These are phyloP conservation scores for Zygosaccharomyces kombuchaensis DNA, from an alignment of 805 yeast species.

Conservation along the genomic window DNA sequence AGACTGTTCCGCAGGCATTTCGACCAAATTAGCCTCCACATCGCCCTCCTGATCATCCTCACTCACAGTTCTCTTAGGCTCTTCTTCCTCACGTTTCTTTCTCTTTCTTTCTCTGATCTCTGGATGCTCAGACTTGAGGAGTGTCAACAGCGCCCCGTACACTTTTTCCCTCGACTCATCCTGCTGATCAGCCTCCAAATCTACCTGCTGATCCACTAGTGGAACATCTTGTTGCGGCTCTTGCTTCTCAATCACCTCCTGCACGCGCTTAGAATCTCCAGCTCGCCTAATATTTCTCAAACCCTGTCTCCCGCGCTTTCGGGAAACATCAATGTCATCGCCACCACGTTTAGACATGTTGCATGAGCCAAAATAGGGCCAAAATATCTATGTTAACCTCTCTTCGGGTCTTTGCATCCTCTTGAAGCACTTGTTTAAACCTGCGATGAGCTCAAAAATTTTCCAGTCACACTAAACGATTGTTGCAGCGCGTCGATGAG, in stretches of 20 bases:
- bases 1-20: conserved; percentile 16
- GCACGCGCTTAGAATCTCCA: conserved; percentile 39
- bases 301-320: conserved; percentile 54
- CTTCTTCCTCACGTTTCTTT: conserved; percentile 11
- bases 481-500: conserved; percentile 3
- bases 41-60: conserved; percentile 24
- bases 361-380: not conserved
- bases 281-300: conserved; percentile 58
- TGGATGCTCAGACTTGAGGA: conserved; percentile 48
- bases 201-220: conserved; percentile 18
- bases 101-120: conserved; percentile 16
- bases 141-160: conserved; percentile 62
- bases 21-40: conserved; percentile 24
- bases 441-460: conserved; percentile 20
- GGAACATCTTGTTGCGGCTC: conserved; percentile 9
- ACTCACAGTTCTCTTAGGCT: conserved; percentile 11
- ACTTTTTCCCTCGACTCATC: conserved; percentile 42
- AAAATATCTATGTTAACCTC: not conserved
- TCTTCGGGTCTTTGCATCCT: not conserved
- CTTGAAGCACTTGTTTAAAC: not conserved
- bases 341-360: not conserved
- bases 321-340: conserved; percentile 13
- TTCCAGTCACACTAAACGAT: conserved; percentile 15
- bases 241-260: conserved; percentile 11
- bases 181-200: conserved; percentile 16